These are phyloP conservation scores for Ceratocystis huliohia DNA, from an alignment of 2,329 filamentous ascomycete species.

Conservation along the genomic window DNA sequence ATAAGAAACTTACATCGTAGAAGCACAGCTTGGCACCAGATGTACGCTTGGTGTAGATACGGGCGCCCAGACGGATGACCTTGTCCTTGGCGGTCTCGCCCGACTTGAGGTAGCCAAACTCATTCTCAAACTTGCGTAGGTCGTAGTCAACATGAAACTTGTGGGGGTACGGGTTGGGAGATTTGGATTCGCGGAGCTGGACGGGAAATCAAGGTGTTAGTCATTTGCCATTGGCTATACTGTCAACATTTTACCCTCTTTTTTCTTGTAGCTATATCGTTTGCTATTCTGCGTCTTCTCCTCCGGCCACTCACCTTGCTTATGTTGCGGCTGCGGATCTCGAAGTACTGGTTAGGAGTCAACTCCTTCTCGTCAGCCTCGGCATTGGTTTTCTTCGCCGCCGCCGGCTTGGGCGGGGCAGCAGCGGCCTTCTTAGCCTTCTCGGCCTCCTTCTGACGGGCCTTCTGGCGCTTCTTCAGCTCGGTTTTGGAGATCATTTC, in stretches of 20 bases:
- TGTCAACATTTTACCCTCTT: neutral
- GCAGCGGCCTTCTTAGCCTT: conserved; percentile 74
- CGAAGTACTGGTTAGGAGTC: conserved; percentile 66
- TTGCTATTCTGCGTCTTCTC: neutral
- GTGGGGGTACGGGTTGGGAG: conserved; percentile 84
- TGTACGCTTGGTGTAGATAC: conserved; percentile 79
- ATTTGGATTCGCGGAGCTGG: conserved; percentile 52
- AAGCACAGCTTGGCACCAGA: conserved; percentile 79
- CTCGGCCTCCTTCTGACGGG: conserved; percentile 71
- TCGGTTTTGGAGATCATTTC: conserved; percentile 75
- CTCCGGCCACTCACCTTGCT: conserved; percentile 37
- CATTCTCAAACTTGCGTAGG: conserved; percentile 62
- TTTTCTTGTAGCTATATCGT: neutral
- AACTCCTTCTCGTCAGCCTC: conserved; percentile 49
- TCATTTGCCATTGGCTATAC: neutral
- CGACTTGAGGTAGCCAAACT: conserved; percentile 72
- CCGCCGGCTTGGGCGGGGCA: conserved; percentile 45
- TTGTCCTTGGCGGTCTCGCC: conserved; percentile 70
- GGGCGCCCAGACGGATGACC: conserved; percentile 63
- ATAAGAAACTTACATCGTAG: conserved; percentile 50
- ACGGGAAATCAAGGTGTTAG: neutral
- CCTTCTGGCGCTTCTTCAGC: conserved; percentile 93
- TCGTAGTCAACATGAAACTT: conserved; percentile 79
- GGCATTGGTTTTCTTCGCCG: conserved; percentile 61
- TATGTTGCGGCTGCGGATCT: conserved; percentile 78